These are phyloP conservation scores for Chaetomiaceae sp. DNA, from an alignment of 2,329 filamentous ascomycete genomes.

Conservation along the genomic window DNA sequence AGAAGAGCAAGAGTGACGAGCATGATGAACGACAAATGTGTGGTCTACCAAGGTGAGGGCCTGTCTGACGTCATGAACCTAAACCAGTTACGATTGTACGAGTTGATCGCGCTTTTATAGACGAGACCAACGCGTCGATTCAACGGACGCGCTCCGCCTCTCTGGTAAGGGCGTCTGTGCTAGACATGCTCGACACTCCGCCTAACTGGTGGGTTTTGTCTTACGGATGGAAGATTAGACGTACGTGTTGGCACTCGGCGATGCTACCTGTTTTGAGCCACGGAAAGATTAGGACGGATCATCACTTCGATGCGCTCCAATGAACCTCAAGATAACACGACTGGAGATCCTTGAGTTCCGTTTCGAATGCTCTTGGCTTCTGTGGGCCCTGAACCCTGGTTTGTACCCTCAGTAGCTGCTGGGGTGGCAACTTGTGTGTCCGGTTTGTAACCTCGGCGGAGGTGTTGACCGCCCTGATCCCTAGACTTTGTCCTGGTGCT, in stretches of 20 bases:
- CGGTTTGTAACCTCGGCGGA: neutral
- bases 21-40: neutral
- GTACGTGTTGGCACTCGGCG: neutral
- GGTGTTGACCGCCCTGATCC: neutral
- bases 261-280: neutral
- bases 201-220: neutral
- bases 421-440: neutral
- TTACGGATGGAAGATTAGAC: neutral
- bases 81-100: neutral
- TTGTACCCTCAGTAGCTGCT: neutral
- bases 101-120: neutral
- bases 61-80: neutral
- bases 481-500: neutral
- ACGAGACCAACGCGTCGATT: neutral
- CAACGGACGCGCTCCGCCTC: neutral
- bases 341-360: neutral
- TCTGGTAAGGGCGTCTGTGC: no score
- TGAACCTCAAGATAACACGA: neutral
- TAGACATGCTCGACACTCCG: neutral
- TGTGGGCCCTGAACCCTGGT: neutral
- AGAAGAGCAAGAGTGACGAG: neutral
- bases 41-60: neutral
- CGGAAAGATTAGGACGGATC: neutral
- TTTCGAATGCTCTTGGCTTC: neutral
- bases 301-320: neutral